These are phyloP conservation scores for Chytriomyces confervae DNA, from an alignment of 192 early-diverging fungal genomes.

Conservation along the genomic window DNA sequence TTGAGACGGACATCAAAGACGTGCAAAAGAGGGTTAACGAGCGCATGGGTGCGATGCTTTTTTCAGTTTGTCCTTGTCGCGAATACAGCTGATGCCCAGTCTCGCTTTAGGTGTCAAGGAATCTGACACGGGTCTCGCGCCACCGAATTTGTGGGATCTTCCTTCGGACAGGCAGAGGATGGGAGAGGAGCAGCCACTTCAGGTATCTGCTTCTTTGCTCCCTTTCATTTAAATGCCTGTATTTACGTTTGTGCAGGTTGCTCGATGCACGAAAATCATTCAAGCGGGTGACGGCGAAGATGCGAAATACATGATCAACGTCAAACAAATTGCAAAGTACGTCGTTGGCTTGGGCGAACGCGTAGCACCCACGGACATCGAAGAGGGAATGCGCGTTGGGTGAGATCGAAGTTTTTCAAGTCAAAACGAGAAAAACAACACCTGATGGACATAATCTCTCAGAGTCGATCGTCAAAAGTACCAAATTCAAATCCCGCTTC, in stretches of 20 bases:
- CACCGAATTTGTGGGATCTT: conserved; percentile 98
- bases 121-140: conserved; percentile 96
- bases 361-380: conserved; percentile 98
- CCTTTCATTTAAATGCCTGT: no score
- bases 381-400: conserved; percentile 99
- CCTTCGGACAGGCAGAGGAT: conserved; percentile 98
- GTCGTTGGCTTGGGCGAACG: conserved; percentile 96
- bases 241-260: conserved; percentile 64
- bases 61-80: no score
- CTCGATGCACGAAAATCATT: conserved; percentile 99
- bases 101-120: conserved; percentile 84
- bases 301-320: conserved; percentile 97
- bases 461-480: conserved; percentile 98
- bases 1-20: conserved; percentile 96
- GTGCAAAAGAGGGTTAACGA: conserved; percentile 98
- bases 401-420: conserved; percentile 24
- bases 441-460: background rate
- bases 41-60: conserved; percentile 78
- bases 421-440: no score
- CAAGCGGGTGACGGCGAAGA: conserved; percentile 86
- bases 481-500: conserved; percentile 98
- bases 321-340: conserved; percentile 99
- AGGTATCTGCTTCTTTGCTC: conserved; percentile 50
- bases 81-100: no score
- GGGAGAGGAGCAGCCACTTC: conserved; percentile 92